Base-by-base conservation (phyloP, 768 basidiomycete genomes). In the Amanita molliuscula region DNA sequence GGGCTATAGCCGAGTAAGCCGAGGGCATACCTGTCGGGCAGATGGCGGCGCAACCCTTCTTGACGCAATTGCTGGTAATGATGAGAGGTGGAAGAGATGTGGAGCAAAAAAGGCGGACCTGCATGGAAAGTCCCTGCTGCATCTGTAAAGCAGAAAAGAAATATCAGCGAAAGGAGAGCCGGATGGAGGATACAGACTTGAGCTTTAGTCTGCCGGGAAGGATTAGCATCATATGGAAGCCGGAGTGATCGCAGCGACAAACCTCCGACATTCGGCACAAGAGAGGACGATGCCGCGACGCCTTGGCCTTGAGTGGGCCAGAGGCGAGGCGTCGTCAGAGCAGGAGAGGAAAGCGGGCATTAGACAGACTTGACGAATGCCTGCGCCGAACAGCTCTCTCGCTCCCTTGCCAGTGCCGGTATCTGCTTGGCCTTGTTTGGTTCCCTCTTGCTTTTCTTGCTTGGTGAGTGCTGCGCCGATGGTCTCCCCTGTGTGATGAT, bases 231-330 rank as follows among this genome's bases (percentile, higher is more conserved):
- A 48, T 50, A 37, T 54, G 52, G 43, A 56, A 44, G 35, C 35
- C 13, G 47, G 16, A 20, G 52, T 34, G 49, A 56, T 62, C 34
- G 35, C 20, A 58, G 25, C 10, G 25, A 44, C 64, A 49, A 50
- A 81, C 81, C 82, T 75, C 59, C 82, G 71, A 66, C 82, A 84
- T 63, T 84, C 82, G 6, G 81, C 80, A 63, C 82, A 84, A 1
- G 78, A 80, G 9, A 81, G 65, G 20, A 78, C 74, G 10, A 74
- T 70, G 23, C 74, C 77, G 54, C 70, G 74, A 60, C 73, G 78
- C 67, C 75, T 80, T 47, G 56, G 51, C 60, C 68, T 66, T 33
- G 66, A 64, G 38, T 62, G 61, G 23, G 67, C 66, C 28, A 70
- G 63, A 42, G 63, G 60, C 49, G 66, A 58, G 49, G 61, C 45